Base-by-base conservation (phyloP, 2,329 filamentous ascomycete genomes). In the Plectosphaerella sp. region DNA sequence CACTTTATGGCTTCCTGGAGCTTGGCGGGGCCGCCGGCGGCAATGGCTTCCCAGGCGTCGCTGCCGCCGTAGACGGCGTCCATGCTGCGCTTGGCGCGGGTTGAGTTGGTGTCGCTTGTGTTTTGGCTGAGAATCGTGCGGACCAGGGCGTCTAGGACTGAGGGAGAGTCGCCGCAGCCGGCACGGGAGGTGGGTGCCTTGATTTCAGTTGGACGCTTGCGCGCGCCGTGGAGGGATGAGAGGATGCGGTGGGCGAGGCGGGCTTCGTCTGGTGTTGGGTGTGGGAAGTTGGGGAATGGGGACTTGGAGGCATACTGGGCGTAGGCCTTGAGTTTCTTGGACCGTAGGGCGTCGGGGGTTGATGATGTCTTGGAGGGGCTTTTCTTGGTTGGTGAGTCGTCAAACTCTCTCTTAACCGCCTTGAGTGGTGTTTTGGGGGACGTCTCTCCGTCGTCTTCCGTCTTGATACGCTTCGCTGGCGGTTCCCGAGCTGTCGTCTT, bases 261-360 rank as follows among this genome's bases (percentile, higher is more conserved):
- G 66, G 88, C 91, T 62, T 91, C 86, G 28, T 80, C 77, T 0
- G 79, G 65, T 0, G 86, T 89, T 0, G 89, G 89, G 57, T 77
- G 83, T 3, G 69, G 61, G 63, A 86, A 89, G 52, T 83, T 74
- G 0, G 88, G 87, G 58, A 87, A 93, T 0, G 89, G 89, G 1
- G 84, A 76, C 20, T 64, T 59, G 36, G 64, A 62, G 36, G 65
- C 65, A 60, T 71, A 72, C 39, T 71, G 65, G 2, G 67, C 50
- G 56, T 74, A 75, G 1, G 69, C 66, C 48, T 72, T 73, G 37
- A 76, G 67, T 51, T 77, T 77, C 53, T 68, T 72, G 12, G 68
- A 67, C 48, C 69, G 69, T 10, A 75, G 68, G 18, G 58, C 60
- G 5, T 55, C 59, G 5, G 58, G 50, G 47, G 51, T 45, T 16